Evolutionary conservation across 176 grass and related monocot species (phyloP).

Genomic region (Juncus inflexus): DNA sequence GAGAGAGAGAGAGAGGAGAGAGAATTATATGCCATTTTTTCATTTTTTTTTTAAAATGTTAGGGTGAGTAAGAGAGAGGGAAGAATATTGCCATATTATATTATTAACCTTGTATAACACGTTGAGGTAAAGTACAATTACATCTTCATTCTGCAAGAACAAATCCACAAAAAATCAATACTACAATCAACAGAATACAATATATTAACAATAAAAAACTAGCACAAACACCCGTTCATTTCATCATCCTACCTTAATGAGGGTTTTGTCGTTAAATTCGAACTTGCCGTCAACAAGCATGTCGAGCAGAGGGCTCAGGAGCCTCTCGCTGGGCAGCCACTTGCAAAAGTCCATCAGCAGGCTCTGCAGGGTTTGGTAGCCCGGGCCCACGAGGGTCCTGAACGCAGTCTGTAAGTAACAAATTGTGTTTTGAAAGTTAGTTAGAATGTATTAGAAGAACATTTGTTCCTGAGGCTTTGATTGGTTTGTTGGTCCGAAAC

Average conservation of each 20-base stretch:
- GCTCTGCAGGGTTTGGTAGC: slow-evolving; percentile 93
- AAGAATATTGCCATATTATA: background rate
- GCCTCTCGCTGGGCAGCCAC: slow-evolving; percentile 69
- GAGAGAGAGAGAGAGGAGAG: slow-evolving; percentile 18
- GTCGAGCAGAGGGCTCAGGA: slow-evolving; percentile 74
- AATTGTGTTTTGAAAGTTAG: slow-evolving; percentile 1
- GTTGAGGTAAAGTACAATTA: slow-evolving; percentile 76
- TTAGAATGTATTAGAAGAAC: too few relatives aligned
- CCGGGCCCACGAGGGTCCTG: slow-evolving; percentile 71
- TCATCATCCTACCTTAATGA: slow-evolving; percentile 51
- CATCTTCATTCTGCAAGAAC: slow-evolving; percentile 91
- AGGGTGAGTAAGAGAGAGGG: too few relatives aligned
- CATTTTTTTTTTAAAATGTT: too few relatives aligned
- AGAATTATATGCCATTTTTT: too few relatives aligned
- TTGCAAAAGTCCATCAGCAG: slow-evolving; percentile 94
- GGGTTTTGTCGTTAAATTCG: slow-evolving; percentile 68
- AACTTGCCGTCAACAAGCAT: slow-evolving; percentile 97
- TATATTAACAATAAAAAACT: background rate
- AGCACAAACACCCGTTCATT: background rate
- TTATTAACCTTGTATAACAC: slow-evolving; percentile 70
- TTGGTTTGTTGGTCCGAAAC: too few relatives aligned
- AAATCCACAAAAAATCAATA: slow-evolving; percentile 10
- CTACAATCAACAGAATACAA: background rate
- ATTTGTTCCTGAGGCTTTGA: too few relatives aligned
- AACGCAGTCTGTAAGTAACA: slow-evolving; percentile 70